phyloP scores from a whole-genome alignment of 2,329 filamentous ascomycete genomes.

The Anthostomella pinea region DNA sequence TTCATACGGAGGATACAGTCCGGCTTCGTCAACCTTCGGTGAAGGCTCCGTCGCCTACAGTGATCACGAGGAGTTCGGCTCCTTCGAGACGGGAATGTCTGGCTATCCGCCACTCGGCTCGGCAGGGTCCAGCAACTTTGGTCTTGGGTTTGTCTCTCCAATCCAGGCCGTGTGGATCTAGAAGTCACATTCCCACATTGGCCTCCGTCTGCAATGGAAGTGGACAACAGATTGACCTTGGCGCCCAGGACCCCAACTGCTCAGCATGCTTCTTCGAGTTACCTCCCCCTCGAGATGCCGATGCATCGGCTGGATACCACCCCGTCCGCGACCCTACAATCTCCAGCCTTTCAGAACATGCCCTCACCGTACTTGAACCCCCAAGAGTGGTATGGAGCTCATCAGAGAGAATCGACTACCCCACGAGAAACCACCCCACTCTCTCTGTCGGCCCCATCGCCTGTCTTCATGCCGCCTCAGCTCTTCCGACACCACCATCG shows the following conservation, averaged over 20 bases:
- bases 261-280: constrained; percentile 35
- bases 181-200: constrained; percentile 39
- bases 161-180: constrained; percentile 61
- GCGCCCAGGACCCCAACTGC: constrained; percentile 46
- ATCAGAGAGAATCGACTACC: constrained; percentile 40
- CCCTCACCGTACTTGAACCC: constrained; percentile 46
- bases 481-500: constrained; percentile 36
- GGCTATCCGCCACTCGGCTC: constrained; percentile 46
- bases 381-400: constrained; percentile 40
- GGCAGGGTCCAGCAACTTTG: constrained; percentile 41
- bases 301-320: constrained; percentile 22
- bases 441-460: constrained; percentile 34
- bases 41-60: constrained; percentile 62
- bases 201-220: constrained; percentile 36
- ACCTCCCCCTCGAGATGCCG: constrained; percentile 43
- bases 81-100: constrained; percentile 46
- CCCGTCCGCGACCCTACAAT: constrained; percentile 27
- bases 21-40: constrained; percentile 60
- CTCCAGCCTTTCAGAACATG: constrained; percentile 36
- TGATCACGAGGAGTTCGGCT: constrained; percentile 56
- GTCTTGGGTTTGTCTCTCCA: constrained; percentile 62
- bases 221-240: constrained; percentile 53
- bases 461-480: constrained; percentile 32
- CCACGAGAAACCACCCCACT: constrained; percentile 31
- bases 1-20: constrained; percentile 58